Conservation (phyloP, 257 asterid species). For the Cruciata laevipes region DNA sequence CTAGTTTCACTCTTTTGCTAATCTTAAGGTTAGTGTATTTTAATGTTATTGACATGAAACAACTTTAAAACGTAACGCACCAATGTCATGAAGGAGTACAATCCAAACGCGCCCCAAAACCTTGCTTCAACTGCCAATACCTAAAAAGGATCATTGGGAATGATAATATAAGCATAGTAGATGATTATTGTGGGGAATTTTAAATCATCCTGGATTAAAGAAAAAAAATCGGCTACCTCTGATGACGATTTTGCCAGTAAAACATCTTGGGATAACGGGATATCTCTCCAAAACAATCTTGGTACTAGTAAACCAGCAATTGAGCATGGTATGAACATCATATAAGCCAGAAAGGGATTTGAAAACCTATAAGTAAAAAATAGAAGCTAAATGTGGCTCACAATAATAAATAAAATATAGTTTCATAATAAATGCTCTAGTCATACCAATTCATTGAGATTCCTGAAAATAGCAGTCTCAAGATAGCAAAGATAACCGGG, state of each 20-base stretch:
- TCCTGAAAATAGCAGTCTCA: conserved; percentile 57
- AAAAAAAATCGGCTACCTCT: conserved; percentile 47
- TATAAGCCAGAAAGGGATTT: conserved; percentile 67
- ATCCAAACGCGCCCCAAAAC: conserved; percentile 99
- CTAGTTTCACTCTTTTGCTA: neutral
- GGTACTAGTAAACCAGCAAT: conserved; percentile 78
- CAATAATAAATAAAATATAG: neutral
- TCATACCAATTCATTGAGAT: conserved; percentile 85
- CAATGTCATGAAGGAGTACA: conserved; percentile 71
- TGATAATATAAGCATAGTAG: neutral
- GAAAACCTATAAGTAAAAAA: conserved; percentile 55
- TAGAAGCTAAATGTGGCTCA: conserved; percentile 1
- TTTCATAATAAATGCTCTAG: neutral
- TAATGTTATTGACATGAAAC: neutral
- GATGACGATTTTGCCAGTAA: conserved; percentile 35
- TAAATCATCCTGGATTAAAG: neutral
- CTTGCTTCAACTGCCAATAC: conserved; percentile 76
- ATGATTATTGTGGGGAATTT: neutral
- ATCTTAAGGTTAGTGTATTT: neutral
- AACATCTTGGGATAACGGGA: conserved; percentile 65
- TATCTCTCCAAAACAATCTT: conserved; percentile 48
- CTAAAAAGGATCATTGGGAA: conserved; percentile 30
- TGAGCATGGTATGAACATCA: conserved; percentile 89
- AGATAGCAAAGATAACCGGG: conserved; percentile 58
- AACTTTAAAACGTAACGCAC: conserved; percentile 34